Evolutionary conservation across 352 stramenopile species (phyloP), one percentile per base, ranked within the genome.

Genomic region (Pythium scleroteichum): DNA sequence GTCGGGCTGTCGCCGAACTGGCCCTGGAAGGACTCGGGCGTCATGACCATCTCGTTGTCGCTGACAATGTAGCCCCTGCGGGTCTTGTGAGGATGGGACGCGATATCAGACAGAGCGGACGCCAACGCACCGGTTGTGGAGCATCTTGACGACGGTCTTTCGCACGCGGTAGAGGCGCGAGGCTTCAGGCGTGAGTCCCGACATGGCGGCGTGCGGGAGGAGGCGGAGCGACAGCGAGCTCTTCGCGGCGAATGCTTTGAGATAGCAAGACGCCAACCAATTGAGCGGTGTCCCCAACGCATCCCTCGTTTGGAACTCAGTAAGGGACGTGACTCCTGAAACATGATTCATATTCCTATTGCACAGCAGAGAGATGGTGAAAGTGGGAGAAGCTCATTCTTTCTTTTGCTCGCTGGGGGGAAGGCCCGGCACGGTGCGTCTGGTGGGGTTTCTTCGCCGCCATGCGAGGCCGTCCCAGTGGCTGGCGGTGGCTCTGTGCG

Each of bases 31-130:
- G 79, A 76, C 40, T 95, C 79, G 33, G 95, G 90, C 29, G 95
- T 98, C 88, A 99, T 98, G 46, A 98, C 91, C 53, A 98, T 77
- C 72, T 98, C 91, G 53, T 98, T 95, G 56, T 98, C 88, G 64
- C 87, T 94, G 59, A 99, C 96, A 75, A 99, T 98, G 79, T 99
- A 99, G 22, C 95, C 94, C 35, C 96, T 97, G 85, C 16, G n/a
- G n/a, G n/a, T n/a, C n/a, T n/a, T n/a, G n/a, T n/a, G n/a, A n/a
- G n/a, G n/a, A n/a, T n/a, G n/a, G n/a, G n/a, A n/a, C n/a, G n/a
- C n/a, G n/a, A n/a, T n/a, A n/a, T n/a, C n/a, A n/a, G 19, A 17
- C 12, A 65, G n/a, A 8, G 53, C 22, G 19, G 24, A 10, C 2
- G n/a, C 16, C 2, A 22, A 33, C 90, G 59, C 53, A 86, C 78